These are phyloP conservation scores for Verticillium klebahnii DNA, from an alignment of 2,329 filamentous ascomycete genomes.

Conservation along the genomic window DNA sequence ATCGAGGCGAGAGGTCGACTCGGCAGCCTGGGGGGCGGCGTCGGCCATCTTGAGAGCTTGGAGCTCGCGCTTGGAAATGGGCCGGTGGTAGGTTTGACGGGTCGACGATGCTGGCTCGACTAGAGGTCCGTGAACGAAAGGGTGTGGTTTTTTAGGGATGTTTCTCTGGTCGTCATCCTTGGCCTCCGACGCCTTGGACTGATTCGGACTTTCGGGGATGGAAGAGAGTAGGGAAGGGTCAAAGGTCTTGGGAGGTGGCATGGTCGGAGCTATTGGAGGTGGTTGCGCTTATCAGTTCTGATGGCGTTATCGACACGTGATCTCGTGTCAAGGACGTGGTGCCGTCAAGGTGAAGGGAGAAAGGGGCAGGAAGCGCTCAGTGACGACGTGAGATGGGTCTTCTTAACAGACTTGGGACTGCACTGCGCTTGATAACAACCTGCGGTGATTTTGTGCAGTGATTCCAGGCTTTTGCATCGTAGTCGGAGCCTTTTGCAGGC, in stretches of 20 bases:
- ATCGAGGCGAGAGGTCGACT: conserved; percentile 5
- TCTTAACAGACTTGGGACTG: background rate
- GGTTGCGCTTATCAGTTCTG: conserved; percentile 6
- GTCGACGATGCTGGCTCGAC: background rate
- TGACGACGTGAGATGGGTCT: background rate
- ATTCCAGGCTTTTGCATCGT: background rate
- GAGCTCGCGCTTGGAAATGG: background rate
- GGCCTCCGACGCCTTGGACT: background rate
- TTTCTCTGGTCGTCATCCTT: conserved; percentile 6
- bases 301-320: conserved; percentile 11
- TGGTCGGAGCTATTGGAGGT: conserved; percentile 7
- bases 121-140: background rate
- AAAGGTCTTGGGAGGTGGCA: conserved; percentile 6
- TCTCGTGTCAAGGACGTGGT: conserved; percentile 1
- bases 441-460: background rate
- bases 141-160: background rate
- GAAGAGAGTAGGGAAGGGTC: conserved; percentile 6
- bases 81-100: background rate
- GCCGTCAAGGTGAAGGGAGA: background rate
- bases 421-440: background rate
- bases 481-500: background rate
- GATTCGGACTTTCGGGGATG: conserved; percentile 1
- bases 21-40: background rate
- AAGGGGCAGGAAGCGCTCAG: background rate
- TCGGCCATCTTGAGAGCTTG: conserved; percentile 10